Evolutionary conservation across 371 early-diverging fungal species (phyloP).

Genomic region (Choanephora cucurbitarum): DNA sequence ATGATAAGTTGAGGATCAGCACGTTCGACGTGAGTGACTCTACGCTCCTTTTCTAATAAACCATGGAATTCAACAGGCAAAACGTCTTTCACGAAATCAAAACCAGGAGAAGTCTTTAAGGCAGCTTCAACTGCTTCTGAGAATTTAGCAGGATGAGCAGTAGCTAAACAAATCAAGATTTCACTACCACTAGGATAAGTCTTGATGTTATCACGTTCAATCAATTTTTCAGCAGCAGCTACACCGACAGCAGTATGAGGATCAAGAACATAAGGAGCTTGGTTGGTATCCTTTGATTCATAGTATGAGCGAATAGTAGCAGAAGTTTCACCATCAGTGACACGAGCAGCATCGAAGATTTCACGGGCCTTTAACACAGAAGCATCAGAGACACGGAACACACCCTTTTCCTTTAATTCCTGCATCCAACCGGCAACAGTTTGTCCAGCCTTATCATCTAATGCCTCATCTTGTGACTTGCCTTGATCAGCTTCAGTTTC

Average conservation of each 20-base stretch:
- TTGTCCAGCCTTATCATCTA: conserved; percentile 56
- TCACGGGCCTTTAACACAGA: conserved; percentile 69
- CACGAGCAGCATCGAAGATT: conserved; percentile 76
- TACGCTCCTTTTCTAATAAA: conserved; percentile 68
- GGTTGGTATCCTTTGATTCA: conserved; percentile 47
- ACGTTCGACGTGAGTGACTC: conserved; percentile 59
- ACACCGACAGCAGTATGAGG: conserved; percentile 98
- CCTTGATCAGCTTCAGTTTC: conserved; percentile 48
- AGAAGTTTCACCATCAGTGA: conserved; percentile 75
- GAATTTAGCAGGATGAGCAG: conserved; percentile 97
- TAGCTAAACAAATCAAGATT: conserved; percentile 77
- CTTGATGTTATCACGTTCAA: conserved; percentile 27
- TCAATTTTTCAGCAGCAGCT: conserved; percentile 70
- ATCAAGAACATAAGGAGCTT: conserved; percentile 80
- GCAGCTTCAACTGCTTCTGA: conserved; percentile 87
- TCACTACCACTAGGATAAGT: conserved; percentile 39
- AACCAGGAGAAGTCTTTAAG: conserved; percentile 55
- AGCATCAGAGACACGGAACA: conserved; percentile 68
- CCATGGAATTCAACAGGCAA: conserved; percentile 73
- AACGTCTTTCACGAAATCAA: conserved; percentile 66
- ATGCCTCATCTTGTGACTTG: conserved; percentile 37
- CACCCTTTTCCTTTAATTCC: conserved; percentile 68
- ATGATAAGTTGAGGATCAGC: conserved; percentile 63
- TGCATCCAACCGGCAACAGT: conserved; percentile 81
- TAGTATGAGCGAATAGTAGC: conserved; percentile 75